phyloP scores from a whole-genome alignment of 176 grass and related monocot genomes.

The Chrysopogon serrulatus region DNA sequence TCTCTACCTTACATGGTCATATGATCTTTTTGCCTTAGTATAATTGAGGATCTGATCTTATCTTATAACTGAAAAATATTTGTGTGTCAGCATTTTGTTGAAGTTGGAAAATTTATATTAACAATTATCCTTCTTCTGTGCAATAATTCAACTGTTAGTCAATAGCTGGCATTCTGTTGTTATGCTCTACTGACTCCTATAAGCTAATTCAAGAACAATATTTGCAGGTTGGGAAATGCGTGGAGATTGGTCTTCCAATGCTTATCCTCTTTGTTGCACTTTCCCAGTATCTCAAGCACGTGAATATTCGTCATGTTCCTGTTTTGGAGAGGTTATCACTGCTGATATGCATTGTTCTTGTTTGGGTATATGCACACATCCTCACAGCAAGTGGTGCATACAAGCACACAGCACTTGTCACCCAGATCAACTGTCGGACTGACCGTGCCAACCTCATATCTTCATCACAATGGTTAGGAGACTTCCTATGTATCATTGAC shows the following conservation, averaged over 20 bases:
- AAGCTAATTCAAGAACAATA: constrained; percentile 16
- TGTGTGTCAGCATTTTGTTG: neutral
- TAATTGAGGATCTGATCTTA: neutral
- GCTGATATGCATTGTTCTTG: constrained; percentile 62
- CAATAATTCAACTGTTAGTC: neutral
- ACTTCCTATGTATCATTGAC: neutral
- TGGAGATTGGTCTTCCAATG: constrained; percentile 90
- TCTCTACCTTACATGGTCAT: neutral
- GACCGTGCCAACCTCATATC: constrained; percentile 89
- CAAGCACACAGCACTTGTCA: constrained; percentile 54
- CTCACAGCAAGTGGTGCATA: constrained; percentile 85
- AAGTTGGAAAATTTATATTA: neutral
- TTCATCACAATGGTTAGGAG: constrained; percentile 66
- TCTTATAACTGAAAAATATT: neutral
- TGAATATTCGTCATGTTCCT: constrained; percentile 52
- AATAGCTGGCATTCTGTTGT: neutral
- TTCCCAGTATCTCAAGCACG: constrained; percentile 86
- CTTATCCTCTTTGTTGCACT: constrained; percentile 81
- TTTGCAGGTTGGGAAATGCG: constrained; percentile 80
- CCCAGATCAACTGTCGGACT: constrained; percentile 77
- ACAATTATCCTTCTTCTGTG: neutral
- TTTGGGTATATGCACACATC: constrained; percentile 91
- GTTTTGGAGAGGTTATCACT: constrained; percentile 87
- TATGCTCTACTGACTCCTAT: neutral
- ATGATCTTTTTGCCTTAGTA: neutral